Base-by-base conservation (phyloP, 2,329 filamentous ascomycete genomes). In the Phyllosticta citriasiana region DNA sequence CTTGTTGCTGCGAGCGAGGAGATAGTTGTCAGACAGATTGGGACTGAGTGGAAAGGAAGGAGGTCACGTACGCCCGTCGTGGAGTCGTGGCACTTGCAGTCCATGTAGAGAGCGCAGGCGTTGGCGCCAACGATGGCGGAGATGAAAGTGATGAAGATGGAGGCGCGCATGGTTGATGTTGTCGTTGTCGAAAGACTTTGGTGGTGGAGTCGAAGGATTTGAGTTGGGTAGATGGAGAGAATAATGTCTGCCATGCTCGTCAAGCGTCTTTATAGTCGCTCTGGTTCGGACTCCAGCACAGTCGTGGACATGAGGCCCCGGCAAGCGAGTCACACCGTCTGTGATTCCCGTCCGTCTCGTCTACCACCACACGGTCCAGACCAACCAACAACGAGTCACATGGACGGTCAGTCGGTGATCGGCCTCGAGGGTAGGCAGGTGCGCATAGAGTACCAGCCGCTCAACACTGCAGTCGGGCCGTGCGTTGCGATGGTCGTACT, bases 81-180 rank as follows among this genome's bases (percentile, higher is more conserved):
- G 19, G 22, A 26, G 33, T 50, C 33, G 35, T 57, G 55, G 55
- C 55, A 57, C 35, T 57, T 57, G 55, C 33, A 57, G 35, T 50
- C 35, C 5, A 27, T 14, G 55, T 50, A 57, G 12, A 57, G 33
- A 19, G 55, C 55, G 55, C 55, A 57, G 33, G 55, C 33, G 14
- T 57, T 57, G 55, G 33, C 26, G 55, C 55, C 55, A 19, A 51
- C 10, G 7, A 16, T 33, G 4, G 55, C 55, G 33, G 50, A 25
- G 55, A 57, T 10, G 14, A 57, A 5, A 19, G 55, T 25, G 10
- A 57, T 10, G 12, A 25, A 10, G 55, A 57, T n/a, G 9, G 55
- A 57, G 22, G 55, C 14, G 12, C 14, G 30, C 55, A 47, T 57
- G 19, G 26, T 22, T 57, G 5, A 26, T 51, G 26, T 6, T 24